Evolutionary conservation across 2,329 filamentous ascomycete species (phyloP), one percentile per base, ranked within the genome.

Genomic region (Epichloe glyceriae): DNA sequence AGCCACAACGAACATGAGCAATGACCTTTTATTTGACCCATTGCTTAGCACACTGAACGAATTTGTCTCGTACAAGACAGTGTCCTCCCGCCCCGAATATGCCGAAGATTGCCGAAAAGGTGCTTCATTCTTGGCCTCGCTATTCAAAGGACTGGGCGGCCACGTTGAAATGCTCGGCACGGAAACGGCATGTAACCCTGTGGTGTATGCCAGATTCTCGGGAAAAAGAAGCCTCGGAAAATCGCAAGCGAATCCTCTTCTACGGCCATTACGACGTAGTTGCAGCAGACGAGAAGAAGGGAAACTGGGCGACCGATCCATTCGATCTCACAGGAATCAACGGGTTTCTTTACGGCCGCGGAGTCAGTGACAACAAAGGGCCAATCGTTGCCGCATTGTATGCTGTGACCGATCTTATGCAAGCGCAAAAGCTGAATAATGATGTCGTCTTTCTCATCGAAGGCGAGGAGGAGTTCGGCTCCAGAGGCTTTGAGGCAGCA

Each of bases 181-280:
- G 0, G 80, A 84, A 35, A 81, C 86, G 58, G 74, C 77, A 33
- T 84, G 87, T 59, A 97, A 97, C 62, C 93, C 93, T 0, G 84
- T 98, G n/a, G 89, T 98, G 0, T 85, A 86, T 57, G 93, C 93
- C 40, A 86, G 84, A 53, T 98, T 98, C 64, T 79, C 80, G 43
- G 89, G 4, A 93, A 83, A 66, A 80, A 76, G 75, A 80, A 11
- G 78, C 81, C 1, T 71, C 79, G 0, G 75, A 78, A 26, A 73
- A 79, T 26, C 79, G 87, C 17, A 95, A 93, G 69, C 89, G 88
- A 33, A 87, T 97, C 8, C 71, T 98, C 0, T 98, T 98, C 64
- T 98, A 98, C 62, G 93, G 94, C 0, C 93, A 98, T 64, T 98
- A 98, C 71, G 93, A 98, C 62, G 90, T 98, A 2, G 93, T 98